Evolutionary conservation across 73 alveolate species (phyloP), one percentile per base, ranked within the genome.

Genomic region (Blepharisma japonicum): DNA sequence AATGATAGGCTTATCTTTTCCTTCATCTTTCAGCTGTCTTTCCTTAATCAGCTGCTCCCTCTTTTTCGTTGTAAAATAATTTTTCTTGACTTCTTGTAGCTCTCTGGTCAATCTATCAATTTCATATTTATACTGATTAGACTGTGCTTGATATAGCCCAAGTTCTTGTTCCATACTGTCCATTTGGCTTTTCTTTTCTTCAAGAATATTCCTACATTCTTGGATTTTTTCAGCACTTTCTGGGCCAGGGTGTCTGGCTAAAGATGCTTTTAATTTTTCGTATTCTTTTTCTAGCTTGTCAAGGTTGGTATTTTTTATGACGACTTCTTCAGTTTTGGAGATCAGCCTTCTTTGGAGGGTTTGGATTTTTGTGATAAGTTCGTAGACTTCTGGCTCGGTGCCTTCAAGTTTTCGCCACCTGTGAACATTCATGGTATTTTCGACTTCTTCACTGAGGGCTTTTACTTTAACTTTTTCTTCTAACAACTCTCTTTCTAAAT

Each of bases 331-430:
- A 56, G 97, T 94, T 87, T 94, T 94, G 77, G 84, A 74, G 66
- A 94, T 94, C 9, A 94, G 86, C 86, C 99, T 83, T 90, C 94
- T 94, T 77, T 94, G 90, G 21, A 94, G 91, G 50, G 96, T 89
- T 70, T 92, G 90, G 55, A 94, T 94, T 86, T 94, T 94, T 71
- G 96, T 91, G 82, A 92, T 93, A 86, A 94, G 88, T 72, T 94
- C 99, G 87, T 92, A 94, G 67, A 92, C 90, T 77, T 94, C 99
- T 27, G 99, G 97, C 77, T 94, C 98, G n/a, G 97, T 94, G 6
- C 98, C 99, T 83, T 94, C 99, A 38, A 94, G 89, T 78, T 94
- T 94, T 83, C 99, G 90, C 99, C 99, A 94, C 82, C 98, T 84
- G 83, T 94, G 98, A 56, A 84, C 95, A 83, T 94, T 94, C 89